Evolutionary conservation across 2,329 filamentous ascomycete genomes (phyloP), one percentile per base, ranked within the genome.

Genomic region (Cercospora beticola): DNA sequence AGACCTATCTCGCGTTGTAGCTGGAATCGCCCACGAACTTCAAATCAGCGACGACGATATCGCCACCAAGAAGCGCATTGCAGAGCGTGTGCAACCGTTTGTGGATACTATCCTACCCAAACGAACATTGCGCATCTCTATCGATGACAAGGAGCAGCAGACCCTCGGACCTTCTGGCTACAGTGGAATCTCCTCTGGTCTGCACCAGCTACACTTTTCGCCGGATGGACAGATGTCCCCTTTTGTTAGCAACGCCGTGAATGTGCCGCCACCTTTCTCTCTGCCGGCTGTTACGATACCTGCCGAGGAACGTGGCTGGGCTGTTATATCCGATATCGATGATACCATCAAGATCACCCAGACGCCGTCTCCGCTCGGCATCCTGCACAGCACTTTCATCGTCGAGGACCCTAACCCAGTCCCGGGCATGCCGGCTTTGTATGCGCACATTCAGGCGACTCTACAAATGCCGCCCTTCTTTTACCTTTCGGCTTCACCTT

Each of bases 331-430:
- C 46, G 94, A 98, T 75, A 88, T 97, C 72, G 95, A 98, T 77
- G 94, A 98, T 80, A 97, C 94, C 0, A 97, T 98, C 83, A 97
- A 98, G 81, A 83, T 94, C 73, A 97, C 94, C 0, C 85, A 91
- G 78, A 97, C 94, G 0, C 88, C 89, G 54, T 90, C 92, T 61
- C 89, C 93, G 0, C 85, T 91, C 7, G 92, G 93, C 2, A 94
- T 97, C 74, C 83, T 98, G 5, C 86, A 88, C 58, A 90, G 90
- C 62, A 98, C 94, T 0, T 97, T 98, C 76, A 87, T 92, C 58
- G 90, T 94, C 62, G 83, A 88, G 16, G 67, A 69, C 4, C 90
- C 93, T 0, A 83, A 85, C 14, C 88, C 92, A 0, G 88, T 94
- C 14, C 76, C 84, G 0, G 93, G 92, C 59, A 97, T 97, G 93